Evolutionary conservation across 768 basidiomycete genomes (phyloP), one percentile per base, ranked within the genome.

Genomic region (Rhodotorula kratochvilovae): DNA sequence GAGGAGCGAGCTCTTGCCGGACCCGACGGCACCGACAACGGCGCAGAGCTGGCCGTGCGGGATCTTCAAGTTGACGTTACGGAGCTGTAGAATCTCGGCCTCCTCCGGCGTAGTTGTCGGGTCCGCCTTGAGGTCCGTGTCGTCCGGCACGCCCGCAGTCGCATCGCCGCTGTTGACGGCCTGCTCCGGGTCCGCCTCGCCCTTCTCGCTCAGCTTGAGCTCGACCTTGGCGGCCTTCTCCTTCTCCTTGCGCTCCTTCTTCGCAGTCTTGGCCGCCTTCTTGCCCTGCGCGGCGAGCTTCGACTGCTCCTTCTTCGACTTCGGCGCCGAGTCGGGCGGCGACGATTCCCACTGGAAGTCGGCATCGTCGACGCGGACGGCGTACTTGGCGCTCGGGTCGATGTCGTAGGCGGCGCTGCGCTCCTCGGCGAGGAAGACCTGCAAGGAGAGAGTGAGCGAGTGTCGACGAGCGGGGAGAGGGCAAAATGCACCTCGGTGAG

Each of bases 301-400:
- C 46, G 76, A 78, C 50, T 82, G 81, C 76, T 83, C 82, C 42
- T 75, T 80, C 53, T 79, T 78, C 66, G 75, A 70, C 68, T 81
- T 77, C 2, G 65, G 70, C 48, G 76, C 82, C 39, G 81, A 31
- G 27, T 74, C 71, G 13, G 80, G 80, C 0, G 88, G 87, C 1
- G 89, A 86, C 8, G 87, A 84, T 76, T 96, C 93, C 94, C 94
- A 97, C 1, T 87, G 87, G 81, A 95, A 95, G 19, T 87, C 85
- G 11, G 87, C 92, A 64, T 85, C 83, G 59, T 85, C 82, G 56
- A 91, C 85, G 66, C 85, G 83, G 63, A 96, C 76, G 3, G 91
- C 94, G 43, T 82, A 80, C n/a, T 86, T 82, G 39, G 90, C 79
- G 23, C 82, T 77, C 1, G 80, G 79, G 76, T 92, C 87, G 25